Evolutionary conservation across 768 basidiomycete species (phyloP).

Genomic region (Chlorophyllum brunneum): DNA sequence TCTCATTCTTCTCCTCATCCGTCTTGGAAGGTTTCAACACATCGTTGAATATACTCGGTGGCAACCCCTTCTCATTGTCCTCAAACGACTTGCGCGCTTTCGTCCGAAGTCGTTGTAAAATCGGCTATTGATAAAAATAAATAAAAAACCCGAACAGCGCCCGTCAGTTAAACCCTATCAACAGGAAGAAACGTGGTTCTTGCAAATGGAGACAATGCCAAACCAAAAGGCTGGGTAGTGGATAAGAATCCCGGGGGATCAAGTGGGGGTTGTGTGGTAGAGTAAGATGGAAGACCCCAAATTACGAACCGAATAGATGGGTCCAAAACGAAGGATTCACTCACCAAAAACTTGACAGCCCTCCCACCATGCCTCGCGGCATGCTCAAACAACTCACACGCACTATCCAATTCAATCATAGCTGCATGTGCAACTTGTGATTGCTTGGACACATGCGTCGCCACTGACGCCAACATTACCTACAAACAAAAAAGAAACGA

Average conservation of each 20-base stretch:
- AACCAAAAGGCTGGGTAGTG: too few species aligned
- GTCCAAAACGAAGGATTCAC: conserved; percentile 19
- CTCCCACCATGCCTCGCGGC: conserved; percentile 64
- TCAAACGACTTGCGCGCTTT: conserved; percentile 57
- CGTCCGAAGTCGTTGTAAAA: conserved; percentile 53
- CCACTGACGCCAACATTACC: conserved; percentile 79
- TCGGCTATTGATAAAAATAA: conserved; percentile 41
- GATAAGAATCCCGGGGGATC: too few species aligned
- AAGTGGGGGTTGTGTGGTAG: too few species aligned
- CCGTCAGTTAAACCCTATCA: too few species aligned
- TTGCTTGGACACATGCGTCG: conserved; percentile 60
- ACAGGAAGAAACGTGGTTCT: too few species aligned
- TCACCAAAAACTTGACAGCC: conserved; percentile 65
- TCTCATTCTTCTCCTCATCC: conserved; percentile 56
- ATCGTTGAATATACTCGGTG: conserved; percentile 44
- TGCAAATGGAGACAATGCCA: too few species aligned
- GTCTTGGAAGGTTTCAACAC: conserved; percentile 52
- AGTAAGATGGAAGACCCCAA: background rate
- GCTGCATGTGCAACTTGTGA: conserved; percentile 67
- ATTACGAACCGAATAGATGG: background rate
- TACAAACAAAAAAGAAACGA: conserved; percentile 22
- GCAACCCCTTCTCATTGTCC: conserved; percentile 43
- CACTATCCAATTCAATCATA: conserved; percentile 57
- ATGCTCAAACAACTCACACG: conserved; percentile 59
- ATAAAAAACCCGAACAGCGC: too few species aligned